Base-by-base conservation (phyloP, 129 eudicot species). In the Silybum marianum region DNA sequence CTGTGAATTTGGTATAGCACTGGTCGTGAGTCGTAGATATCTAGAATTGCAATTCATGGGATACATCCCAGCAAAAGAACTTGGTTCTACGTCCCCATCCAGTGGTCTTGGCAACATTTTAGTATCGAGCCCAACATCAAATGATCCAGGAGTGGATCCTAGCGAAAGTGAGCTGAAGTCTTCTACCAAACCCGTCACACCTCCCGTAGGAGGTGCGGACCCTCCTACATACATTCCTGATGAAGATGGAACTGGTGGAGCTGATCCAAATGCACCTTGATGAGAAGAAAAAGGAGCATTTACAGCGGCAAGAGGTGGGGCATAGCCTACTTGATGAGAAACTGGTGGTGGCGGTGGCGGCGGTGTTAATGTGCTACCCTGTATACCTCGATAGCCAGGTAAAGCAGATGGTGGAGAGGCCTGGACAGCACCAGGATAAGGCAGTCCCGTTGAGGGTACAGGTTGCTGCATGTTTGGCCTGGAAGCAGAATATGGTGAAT, bases 71-170 rank as follows among this genome's bases (percentile, higher is more conserved):
- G 94, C 81, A 71, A 89, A 89, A 69, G 84, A 73, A 60, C 77
- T 92, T 38, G 97, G 97, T 84, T 95, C 90, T 60, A 95, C 89
- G 81, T 95, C 99, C 46, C 97, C 99, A 25, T 95, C 94, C 79
- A 95, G 69, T 72, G 99, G 99, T 84, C 97, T 89, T 46, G 97
- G 99, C 83, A 95, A 84, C 10, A 83, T 80, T 72, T 90, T 90
- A 58, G 91, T 24, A 92, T 95, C 99, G 63, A 90, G 81, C 72
- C 99, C 97, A 69, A 88, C 34, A 88, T 95, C 97, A 82, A 88
- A 90, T 5, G 99, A 89, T 75, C 99, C 99, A 72, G 99, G 99
- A 42, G 85, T 78, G 9, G 99, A 84, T 28, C 93, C 94, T 66
- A 95, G 42, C 67, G 97, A 88, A 44, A 95, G 89, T 1, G 97